Evolutionary conservation across 805 yeast genomes (phyloP).

Genomic region (Saturnispora hagleri): DNA sequence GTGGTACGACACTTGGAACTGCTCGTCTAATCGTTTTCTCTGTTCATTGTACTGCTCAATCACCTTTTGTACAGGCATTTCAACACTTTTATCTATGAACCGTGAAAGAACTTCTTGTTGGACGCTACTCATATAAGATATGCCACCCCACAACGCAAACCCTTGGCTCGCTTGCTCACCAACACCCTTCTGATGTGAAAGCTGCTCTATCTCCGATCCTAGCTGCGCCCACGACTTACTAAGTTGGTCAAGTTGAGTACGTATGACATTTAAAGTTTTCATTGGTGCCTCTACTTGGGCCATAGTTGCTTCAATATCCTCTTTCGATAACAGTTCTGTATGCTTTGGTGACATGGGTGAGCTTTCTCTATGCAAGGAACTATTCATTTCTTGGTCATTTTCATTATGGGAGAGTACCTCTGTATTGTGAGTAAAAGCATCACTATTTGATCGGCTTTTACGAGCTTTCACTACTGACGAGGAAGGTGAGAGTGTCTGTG

Average conservation of each 20-base stretch:
- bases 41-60: conserved; percentile 36
- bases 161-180: conserved; percentile 49
- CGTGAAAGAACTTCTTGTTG: conserved; percentile 65
- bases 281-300: conserved; percentile 40
- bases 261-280: conserved; percentile 37
- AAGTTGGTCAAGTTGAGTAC: conserved; percentile 37
- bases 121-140: conserved; percentile 67
- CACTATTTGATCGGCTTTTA: conserved; percentile 10
- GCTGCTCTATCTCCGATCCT: conserved; percentile 59
- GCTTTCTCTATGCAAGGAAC: background rate
- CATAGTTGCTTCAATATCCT: conserved; percentile 46
- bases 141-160: conserved; percentile 61
- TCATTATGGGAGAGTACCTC: conserved; percentile 46
- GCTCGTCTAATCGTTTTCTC: conserved; percentile 39
- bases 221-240: conserved; percentile 60
- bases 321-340: conserved; percentile 27
- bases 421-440: conserved; percentile 36
- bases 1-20: conserved; percentile 46
- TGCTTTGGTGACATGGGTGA: background rate
- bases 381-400: conserved; percentile 25
- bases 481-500: conserved; percentile 1
- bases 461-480: background rate
- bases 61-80: conserved; percentile 40
- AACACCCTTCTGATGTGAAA: conserved; percentile 55
- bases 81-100: conserved; percentile 45